Base-by-base conservation (phyloP, 495 filamentous ascomycete species). In the Monascus purpureus region DNA sequence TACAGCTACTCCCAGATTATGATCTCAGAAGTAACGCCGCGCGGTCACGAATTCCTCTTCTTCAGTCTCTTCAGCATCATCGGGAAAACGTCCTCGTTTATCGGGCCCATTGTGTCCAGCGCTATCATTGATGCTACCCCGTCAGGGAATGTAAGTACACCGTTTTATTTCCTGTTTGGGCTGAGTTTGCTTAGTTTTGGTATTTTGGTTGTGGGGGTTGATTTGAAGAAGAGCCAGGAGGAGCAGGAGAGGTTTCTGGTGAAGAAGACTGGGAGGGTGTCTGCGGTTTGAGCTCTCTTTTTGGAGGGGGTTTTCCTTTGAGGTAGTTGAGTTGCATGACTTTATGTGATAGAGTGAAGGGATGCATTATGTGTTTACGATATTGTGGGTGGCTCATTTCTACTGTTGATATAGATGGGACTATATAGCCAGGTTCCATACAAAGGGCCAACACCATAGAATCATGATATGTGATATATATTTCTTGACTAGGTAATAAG, bases 1-100 rank as follows among this genome's bases (percentile, higher is more conserved):
- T 78, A 77, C 53, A 72, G 70, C 23, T 79, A 77, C 49, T 68
- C 61, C 3, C 72, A 76, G 43, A 77, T 72, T 48, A 73, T 79
- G 70, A 77, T 79, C 39, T 70, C 66, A 0, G 74, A 76, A 40
- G 71, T 79, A 19, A 75, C 71, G 0, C 74, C 74, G 0, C 57
- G 71, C 6, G 73, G 73, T 25, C 67, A 74, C 35, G 74, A 77
- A 34, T 76, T 77, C 44, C 48, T 77, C 0, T 79, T 77, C 57
- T 79, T 79, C 61, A 68, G 63, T 28, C 55, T 79, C 2, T 77
- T 77, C 50, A 69, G 61, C 37, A 75, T 76, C 40, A 64, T 79
- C 24, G 72, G 73, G 25, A 77, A 79, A 48, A 77, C 72, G 0
- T 68, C 62, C 1, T 65, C 62, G 1, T 79, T 76, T 37, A 75